Evolutionary conservation across 768 basidiomycete species (phyloP).

Genomic region (Mycena galopus): DNA sequence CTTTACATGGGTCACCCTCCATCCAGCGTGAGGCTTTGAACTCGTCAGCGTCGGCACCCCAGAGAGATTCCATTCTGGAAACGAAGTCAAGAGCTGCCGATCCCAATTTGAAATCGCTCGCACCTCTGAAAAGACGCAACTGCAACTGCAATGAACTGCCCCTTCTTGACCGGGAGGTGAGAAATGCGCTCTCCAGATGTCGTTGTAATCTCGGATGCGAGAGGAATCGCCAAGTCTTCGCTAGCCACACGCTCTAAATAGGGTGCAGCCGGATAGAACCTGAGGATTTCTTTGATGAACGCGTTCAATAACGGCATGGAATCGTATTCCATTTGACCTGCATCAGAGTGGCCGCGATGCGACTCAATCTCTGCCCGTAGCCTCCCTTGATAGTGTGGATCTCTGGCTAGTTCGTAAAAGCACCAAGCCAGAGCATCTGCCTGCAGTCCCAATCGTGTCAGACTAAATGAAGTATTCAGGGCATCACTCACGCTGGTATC

Average conservation of each 20-base stretch:
- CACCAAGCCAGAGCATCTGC: constrained; percentile 34
- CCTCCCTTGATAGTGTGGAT: constrained; percentile 28
- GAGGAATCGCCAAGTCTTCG: constrained; percentile 51
- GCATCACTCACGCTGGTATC: constrained; percentile 28
- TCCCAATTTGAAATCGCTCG: constrained; percentile 25
- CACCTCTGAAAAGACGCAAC: constrained; percentile 53
- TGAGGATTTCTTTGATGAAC: constrained; percentile 30
- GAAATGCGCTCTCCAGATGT: constrained; percentile 38
- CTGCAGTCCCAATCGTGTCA: neutral
- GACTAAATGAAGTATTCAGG: neutral
- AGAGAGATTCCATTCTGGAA: constrained; percentile 39
- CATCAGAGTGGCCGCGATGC: neutral
- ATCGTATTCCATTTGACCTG: constrained; percentile 30
- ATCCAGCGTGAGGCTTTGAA: constrained; percentile 65
- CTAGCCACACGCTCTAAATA: constrained; percentile 38
- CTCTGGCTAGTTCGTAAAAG: constrained; percentile 37
- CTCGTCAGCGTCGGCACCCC: constrained; percentile 57
- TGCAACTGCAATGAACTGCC: constrained; percentile 48
- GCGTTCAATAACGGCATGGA: constrained; percentile 35
- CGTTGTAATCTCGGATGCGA: constrained; percentile 46
- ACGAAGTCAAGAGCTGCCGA: neutral
- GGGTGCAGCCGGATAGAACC: constrained; percentile 22
- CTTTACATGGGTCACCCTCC: constrained; percentile 34
- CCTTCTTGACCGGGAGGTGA: constrained; percentile 47
- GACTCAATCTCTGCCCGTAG: constrained; percentile 34